A percentile compares a stretch with the other conserved stretches of the same genome.
phyloP scores from a whole-genome alignment of 495 filamentous ascomycete genomes.

The Penicillium paxilli region DNA sequence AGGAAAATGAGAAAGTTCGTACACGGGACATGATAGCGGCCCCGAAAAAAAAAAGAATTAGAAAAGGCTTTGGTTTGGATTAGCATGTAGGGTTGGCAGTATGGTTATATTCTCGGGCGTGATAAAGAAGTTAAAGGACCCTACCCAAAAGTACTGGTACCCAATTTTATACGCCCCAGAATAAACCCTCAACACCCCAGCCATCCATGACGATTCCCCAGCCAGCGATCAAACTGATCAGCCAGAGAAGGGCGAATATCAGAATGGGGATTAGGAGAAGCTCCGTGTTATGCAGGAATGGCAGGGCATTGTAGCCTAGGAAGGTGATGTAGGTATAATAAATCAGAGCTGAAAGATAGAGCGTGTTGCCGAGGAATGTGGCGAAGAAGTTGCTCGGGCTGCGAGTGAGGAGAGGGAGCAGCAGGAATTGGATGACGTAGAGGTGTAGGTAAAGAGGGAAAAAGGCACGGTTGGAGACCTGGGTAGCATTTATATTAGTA shows the following conservation, averaged over 20 bases:
- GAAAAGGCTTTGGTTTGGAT: neutral
- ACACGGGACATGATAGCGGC: slow-evolving; percentile 9
- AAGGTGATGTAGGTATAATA: slow-evolving; percentile 76
- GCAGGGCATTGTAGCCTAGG: slow-evolving; percentile 73
- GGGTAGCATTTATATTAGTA: no score
- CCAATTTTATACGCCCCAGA: slow-evolving; percentile 45
- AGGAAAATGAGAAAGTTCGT: slow-evolving; percentile 17
- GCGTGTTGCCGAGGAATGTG: slow-evolving; percentile 67
- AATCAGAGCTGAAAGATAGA: slow-evolving; percentile 67
- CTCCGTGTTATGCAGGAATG: slow-evolving; percentile 74
- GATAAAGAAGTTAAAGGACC: no score
- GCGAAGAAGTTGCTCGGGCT: slow-evolving; percentile 53
- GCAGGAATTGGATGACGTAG: slow-evolving; percentile 71
- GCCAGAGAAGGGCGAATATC: slow-evolving; percentile 61
- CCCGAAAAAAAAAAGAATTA: no score
- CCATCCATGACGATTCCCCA: slow-evolving; percentile 49
- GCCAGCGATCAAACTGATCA: slow-evolving; percentile 56
- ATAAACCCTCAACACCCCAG: slow-evolving; percentile 41
- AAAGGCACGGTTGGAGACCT: slow-evolving; percentile 73
- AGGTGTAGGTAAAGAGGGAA: slow-evolving; percentile 74
- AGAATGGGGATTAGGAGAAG: slow-evolving; percentile 64
- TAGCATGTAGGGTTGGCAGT: neutral
- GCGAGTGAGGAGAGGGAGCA: slow-evolving; percentile 59
- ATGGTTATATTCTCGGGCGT: no score
- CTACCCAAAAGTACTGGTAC: neutral